Evolutionary conservation across 345 rosid genomes (phyloP), one percentile per base, ranked within the genome.

Genomic region (Brassica cretica): DNA sequence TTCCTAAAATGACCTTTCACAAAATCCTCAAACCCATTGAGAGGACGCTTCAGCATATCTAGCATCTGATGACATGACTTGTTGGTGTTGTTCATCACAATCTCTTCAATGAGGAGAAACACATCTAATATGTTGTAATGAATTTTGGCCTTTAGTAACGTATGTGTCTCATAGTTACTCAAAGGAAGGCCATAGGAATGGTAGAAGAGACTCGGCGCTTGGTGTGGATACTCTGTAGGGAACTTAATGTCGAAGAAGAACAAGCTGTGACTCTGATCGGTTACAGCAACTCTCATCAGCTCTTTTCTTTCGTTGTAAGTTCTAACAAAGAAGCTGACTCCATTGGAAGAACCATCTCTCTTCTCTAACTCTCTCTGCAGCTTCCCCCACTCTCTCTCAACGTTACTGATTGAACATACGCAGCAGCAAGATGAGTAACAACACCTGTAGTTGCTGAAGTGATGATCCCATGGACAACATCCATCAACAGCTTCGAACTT

Each of bases 261-360:
- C 76, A 80, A 56, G 7, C 72, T 65, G 14, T 80, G 79, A 32
- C 60, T 68, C 59, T 1, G 35, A 55, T 80, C 55, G 1, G 75
- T 64, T 37, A 39, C 76, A 75, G 44, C 79, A 64, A 74, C 71
- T 70, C 82, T 80, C 83, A 80, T 75, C 2, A 80, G 76, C 66
- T 75, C 79, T 70, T 58, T 75, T 65, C 83, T 56, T 4, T 66
- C 64, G 25, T 3, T 18, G n/a, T 70, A 80, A 30, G 73, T 53
- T 66, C 69, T 70, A 30, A 71, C 68, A 8, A 70, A 80, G 64
- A 80, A 75, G 19, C 49, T 75, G 7, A 70, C 76, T 18, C 72
- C 75, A 56, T 5, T 65, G 6, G 24, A 53, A 12, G 24, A 53
- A 12, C 62, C 25, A 32, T 18, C 32, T 27, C 46, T 2, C 64